Percentiles rank a stretch among this genome's conserved stretches.
Evolutionary conservation across 1,139 yeast species (phyloP).

Genomic region (Hyphopichia pseudoburtonii): DNA sequence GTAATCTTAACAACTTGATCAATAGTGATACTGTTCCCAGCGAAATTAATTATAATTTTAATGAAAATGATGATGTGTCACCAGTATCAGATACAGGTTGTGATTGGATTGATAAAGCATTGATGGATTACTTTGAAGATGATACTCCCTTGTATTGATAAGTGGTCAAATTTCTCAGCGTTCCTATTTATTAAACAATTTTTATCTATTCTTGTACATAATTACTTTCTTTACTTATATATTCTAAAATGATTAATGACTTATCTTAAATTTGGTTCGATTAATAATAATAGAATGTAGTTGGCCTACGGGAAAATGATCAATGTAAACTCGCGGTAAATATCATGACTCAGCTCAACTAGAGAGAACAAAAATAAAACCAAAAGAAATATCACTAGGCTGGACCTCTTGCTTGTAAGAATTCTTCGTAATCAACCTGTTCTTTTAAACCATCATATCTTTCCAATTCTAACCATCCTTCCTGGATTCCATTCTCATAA

Average conservation of each 20-base stretch:
- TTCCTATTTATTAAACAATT: neutral
- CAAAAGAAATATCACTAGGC: too few species aligned
- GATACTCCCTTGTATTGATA: conserved; percentile 3
- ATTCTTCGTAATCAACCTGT: conserved; percentile 28
- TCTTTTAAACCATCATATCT: conserved; percentile 42
- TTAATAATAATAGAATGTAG: too few species aligned
- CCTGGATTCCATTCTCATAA: conserved; percentile 28
- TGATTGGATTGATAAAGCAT: conserved; percentile 50
- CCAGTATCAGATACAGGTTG: conserved; percentile 52
- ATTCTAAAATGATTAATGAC: too few species aligned
- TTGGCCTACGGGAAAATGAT: too few species aligned
- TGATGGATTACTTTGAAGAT: conserved; percentile 18
- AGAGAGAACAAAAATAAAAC: too few species aligned
- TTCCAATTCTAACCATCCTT: conserved; percentile 37
- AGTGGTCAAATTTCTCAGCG: neutral
- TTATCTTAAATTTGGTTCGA: too few species aligned
- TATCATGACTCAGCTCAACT: neutral
- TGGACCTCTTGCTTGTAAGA: conserved; percentile 11
- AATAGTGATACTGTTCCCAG: neutral
- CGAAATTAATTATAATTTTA: neutral
- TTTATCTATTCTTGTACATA: neutral
- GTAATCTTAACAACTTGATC: neutral
- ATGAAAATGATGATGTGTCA: conserved; percentile 13
- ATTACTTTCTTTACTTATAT: neutral
- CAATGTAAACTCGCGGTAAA: too few species aligned